phyloP scores from a whole-genome alignment of 768 basidiomycete genomes.

The Macrolepiota dolichaula region DNA sequence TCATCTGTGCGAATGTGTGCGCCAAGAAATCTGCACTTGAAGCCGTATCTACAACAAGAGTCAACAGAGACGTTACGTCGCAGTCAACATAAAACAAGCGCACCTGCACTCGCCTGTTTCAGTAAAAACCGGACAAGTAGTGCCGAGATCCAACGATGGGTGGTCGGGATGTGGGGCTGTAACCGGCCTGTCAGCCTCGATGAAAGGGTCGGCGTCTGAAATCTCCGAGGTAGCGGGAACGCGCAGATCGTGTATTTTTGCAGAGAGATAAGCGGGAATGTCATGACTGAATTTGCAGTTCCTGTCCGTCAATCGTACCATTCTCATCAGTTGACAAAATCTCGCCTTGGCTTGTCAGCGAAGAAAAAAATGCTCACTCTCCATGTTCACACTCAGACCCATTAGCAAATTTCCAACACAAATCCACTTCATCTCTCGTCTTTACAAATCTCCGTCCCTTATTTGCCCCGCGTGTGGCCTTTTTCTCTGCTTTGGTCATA shows the following conservation, averaged over 20 bases:
- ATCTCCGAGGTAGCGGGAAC: constrained; percentile 48
- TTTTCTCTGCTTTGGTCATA: constrained; percentile 63
- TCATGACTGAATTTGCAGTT: constrained; percentile 85
- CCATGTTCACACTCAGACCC: constrained; percentile 72
- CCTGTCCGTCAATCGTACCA: constrained; percentile 2
- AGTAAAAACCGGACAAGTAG: constrained; percentile 63
- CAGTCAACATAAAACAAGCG: constrained; percentile 5
- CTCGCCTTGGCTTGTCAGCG: neutral
- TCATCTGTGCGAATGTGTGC: constrained; percentile 59
- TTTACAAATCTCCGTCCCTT: constrained; percentile 79
- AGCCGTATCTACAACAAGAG: constrained; percentile 51
- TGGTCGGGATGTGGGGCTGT: constrained; percentile 25
- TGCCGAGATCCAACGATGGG: constrained; percentile 42
- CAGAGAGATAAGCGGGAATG: constrained; percentile 66
- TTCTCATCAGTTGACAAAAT: neutral
- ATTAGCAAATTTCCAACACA: constrained; percentile 80
- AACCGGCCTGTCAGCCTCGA: constrained; percentile 27
- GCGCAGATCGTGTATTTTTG: constrained; percentile 71
- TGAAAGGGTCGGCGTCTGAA: constrained; percentile 46
- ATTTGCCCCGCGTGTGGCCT: constrained; percentile 76
- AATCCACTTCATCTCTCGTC: constrained; percentile 72
- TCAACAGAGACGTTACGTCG: neutral
- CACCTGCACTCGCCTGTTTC: constrained; percentile 72
- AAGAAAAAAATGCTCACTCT: constrained; percentile 43
- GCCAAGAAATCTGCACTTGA: constrained; percentile 89